Evolutionary conservation across 75 land plant genomes (phyloP), one percentile per base, ranked within the genome.

Genomic region (Cryptomeria japonica): DNA sequence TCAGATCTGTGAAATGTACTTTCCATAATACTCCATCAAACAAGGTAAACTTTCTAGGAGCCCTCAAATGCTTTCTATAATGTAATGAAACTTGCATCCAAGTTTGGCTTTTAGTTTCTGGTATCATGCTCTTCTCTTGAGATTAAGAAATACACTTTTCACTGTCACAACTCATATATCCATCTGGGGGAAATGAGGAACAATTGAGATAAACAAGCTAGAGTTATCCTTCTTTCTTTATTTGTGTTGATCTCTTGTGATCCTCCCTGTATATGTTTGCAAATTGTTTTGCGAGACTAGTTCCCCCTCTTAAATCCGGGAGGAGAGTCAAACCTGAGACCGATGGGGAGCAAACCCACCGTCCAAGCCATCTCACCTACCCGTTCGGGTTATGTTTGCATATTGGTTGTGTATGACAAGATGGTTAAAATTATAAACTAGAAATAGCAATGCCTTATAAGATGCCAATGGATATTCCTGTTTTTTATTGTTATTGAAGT

Each of bases 1-100:
- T 94, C 55, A 90, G 90, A 89, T 96, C 95, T 91, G 96, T 96
- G 86, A 97, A 93, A 51, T 89, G 94, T 85, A 90, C 97, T 16
- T 97, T 97, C 87, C 79, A 88, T 22, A 91, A 75, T 77, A 92
- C 94, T 80, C 94, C 98, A 83, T 90, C 92, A 83, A 88, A 91
- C 87, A 94, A 93, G 92, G 99, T 96, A 76, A 94, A n/a, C n/a
- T 80, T 42, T 25, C 83, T 80, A 9, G 13, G 44, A 82, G 16
- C 3, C 31, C 8, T 82, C n/a, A 42, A 79, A 41, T 42, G 84
- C 13, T 82, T 82, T 42, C 13, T 82, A 46, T 28, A 28, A 82
- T 46, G 32, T 82, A 9, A n/a, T 82, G 31, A 12, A 25, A 44
- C 25, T 13, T 46, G 83, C 31, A 42, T 82, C 32, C 0, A 46